Evolutionary conservation across 2,329 filamentous ascomycete species (phyloP).

Genomic region (Claviceps pusilla): DNA sequence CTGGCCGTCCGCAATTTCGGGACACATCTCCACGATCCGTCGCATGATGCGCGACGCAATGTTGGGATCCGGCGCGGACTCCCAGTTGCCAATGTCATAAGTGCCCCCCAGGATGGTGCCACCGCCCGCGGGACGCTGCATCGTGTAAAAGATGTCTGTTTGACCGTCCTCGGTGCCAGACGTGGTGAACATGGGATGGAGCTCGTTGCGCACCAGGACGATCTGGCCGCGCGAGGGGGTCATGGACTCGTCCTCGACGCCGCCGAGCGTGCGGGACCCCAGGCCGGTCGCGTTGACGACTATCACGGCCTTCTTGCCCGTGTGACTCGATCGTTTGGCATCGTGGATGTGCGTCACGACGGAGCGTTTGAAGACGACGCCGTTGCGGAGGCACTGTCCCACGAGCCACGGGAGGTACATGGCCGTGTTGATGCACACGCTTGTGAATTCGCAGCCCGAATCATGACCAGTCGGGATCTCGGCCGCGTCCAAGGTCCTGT

Average conservation of each 20-base stretch:
- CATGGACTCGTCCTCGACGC: slow-evolving; percentile 61
- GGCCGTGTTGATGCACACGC: slow-evolving; percentile 80
- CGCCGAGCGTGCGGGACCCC: slow-evolving; percentile 58
- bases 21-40: slow-evolving; percentile 50
- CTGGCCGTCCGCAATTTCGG: slow-evolving; percentile 46
- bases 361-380: slow-evolving; percentile 51
- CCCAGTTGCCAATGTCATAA: slow-evolving; percentile 67
- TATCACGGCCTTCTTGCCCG: slow-evolving; percentile 45
- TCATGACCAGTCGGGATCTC: slow-evolving; percentile 52
- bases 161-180: slow-evolving; percentile 60
- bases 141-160: slow-evolving; percentile 64
- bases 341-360: slow-evolving; percentile 57
- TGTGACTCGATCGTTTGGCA: slow-evolving; percentile 37
- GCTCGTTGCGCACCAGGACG: slow-evolving; percentile 68
- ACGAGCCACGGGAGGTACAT: slow-evolving; percentile 78
- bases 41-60: slow-evolving; percentile 75
- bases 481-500: slow-evolving; percentile 40
- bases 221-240: slow-evolving; percentile 70
- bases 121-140: slow-evolving; percentile 66
- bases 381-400: slow-evolving; percentile 61
- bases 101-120: slow-evolving; percentile 80
- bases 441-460: slow-evolving; percentile 62
- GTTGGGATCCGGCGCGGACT: slow-evolving; percentile 61
- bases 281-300: slow-evolving; percentile 80
- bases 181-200: slow-evolving; percentile 50